Percentiles rank a stretch among this genome's conserved stretches.
phyloP scores from a whole-genome alignment of 805 yeast genomes.

The Cephaloascus fragrans region DNA sequence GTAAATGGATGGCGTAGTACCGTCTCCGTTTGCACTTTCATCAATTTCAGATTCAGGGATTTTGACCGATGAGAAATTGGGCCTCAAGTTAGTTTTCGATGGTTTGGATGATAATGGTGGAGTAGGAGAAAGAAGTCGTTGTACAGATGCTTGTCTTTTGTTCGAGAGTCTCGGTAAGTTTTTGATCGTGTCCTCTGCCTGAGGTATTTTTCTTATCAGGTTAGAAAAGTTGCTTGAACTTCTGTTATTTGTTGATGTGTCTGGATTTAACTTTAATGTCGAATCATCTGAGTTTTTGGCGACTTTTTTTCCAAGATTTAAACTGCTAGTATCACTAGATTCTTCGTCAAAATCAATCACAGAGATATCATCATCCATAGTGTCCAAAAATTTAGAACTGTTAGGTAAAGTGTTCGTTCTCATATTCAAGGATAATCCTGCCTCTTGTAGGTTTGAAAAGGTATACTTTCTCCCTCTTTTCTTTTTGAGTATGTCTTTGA shows the following conservation, averaged over 20 bases:
- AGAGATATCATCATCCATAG: neutral
- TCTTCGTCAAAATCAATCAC: neutral
- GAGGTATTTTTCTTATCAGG: neutral
- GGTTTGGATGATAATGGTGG: constrained; percentile 23
- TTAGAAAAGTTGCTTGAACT: neutral
- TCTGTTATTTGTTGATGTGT: neutral
- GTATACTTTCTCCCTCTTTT: constrained; percentile 28
- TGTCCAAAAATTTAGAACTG: neutral
- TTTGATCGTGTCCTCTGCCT: neutral
- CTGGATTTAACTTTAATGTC: neutral
- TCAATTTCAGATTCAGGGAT: constrained; percentile 59
- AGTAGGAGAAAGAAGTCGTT: constrained; percentile 5
- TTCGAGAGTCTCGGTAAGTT: neutral
- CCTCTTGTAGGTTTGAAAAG: constrained; percentile 57
- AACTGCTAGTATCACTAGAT: neutral
- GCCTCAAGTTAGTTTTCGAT: constrained; percentile 30
- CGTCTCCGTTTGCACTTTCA: constrained; percentile 54
- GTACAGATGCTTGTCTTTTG: neutral
- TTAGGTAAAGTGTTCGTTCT: constrained; percentile 41
- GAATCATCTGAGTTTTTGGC: neutral
- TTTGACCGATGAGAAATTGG: constrained; percentile 63
- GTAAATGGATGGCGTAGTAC: constrained; percentile 50
- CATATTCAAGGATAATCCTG: constrained; percentile 76
- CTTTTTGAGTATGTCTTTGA: neutral
- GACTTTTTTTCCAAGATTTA: constrained; percentile 2